Percentiles rank a stretch among this genome's conserved stretches.
These are phyloP conservation scores for Lichtheimia corymbifera DNA, from an alignment of 371 early-diverging fungal species.

Conservation along the genomic window DNA sequence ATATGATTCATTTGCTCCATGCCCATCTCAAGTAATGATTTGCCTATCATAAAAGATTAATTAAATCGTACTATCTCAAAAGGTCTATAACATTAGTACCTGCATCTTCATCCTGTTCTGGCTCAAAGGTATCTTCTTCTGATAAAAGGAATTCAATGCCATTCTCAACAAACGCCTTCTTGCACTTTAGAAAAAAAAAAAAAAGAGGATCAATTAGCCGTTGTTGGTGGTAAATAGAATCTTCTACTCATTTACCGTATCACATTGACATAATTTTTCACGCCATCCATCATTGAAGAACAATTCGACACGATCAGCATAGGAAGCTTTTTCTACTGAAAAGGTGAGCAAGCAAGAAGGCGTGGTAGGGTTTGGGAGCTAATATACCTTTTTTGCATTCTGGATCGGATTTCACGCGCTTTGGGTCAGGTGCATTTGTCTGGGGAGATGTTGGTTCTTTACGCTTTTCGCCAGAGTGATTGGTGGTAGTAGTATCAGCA, in stretches of 20 bases:
- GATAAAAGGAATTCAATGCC: slow-evolving; percentile 27
- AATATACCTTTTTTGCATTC: not conserved
- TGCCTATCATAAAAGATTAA: slow-evolving; percentile 26
- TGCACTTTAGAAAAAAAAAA: slow-evolving; percentile 16
- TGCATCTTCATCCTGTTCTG: slow-evolving; percentile 53
- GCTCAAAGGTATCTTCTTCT: slow-evolving; percentile 47
- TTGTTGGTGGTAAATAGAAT: not conserved
- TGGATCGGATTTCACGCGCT: too few relatives aligned
- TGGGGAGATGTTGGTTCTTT: not conserved
- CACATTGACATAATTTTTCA: slow-evolving; percentile 42
- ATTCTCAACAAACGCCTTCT: slow-evolving; percentile 18
- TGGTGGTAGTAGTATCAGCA: not conserved
- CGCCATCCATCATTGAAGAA: slow-evolving; percentile 59
- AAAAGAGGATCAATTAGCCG: not conserved
- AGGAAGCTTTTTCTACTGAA: slow-evolving; percentile 3
- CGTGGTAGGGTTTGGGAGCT: not conserved
- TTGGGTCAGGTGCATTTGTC: not conserved
- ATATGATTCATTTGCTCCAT: slow-evolving; percentile 72
- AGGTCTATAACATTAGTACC: slow-evolving; percentile 36
- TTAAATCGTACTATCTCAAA: slow-evolving; percentile 35
- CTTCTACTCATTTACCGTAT: slow-evolving; percentile 21
- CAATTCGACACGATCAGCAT: slow-evolving; percentile 35
- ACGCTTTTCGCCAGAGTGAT: slow-evolving; percentile 12
- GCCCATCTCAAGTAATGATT: slow-evolving; percentile 75
- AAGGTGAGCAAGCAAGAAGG: not conserved